These are phyloP conservation scores for Dactylellina cionopaga DNA, from an alignment of 2,329 filamentous ascomycete genomes.

Conservation along the genomic window DNA sequence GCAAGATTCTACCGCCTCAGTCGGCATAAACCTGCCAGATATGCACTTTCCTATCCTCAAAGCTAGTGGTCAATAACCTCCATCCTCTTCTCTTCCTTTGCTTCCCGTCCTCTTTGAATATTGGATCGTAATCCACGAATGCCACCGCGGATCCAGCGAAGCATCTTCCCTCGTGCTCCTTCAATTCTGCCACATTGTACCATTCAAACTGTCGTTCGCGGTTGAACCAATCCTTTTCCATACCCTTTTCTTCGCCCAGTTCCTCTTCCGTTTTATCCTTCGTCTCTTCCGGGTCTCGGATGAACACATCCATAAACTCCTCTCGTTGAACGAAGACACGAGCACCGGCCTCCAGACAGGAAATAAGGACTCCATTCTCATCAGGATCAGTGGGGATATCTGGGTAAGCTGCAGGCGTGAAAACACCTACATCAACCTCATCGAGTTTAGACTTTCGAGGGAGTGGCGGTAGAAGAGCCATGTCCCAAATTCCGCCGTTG, in stretches of 20 bases:
- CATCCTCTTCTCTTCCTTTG: conserved; percentile 53
- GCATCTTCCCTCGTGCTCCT: conserved; percentile 52
- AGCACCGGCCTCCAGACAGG: conserved; percentile 48
- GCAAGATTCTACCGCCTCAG: too few species aligned
- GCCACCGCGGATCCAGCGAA: conserved; percentile 42
- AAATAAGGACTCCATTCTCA: conserved; percentile 48
- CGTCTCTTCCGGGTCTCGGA: conserved; percentile 42
- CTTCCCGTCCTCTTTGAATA: conserved; percentile 52
- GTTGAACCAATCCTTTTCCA: conserved; percentile 54
- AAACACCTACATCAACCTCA: conserved; percentile 48
- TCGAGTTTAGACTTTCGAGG: conserved; percentile 46
- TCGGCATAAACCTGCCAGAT: conserved; percentile 55
- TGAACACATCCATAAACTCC: conserved; percentile 54
- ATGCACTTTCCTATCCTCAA: conserved; percentile 50
- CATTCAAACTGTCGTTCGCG: conserved; percentile 54
- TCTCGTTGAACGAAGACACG: conserved; percentile 53
- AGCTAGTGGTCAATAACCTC: conserved; percentile 51
- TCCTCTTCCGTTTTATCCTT: conserved; percentile 46
- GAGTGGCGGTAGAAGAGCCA: conserved; percentile 52
- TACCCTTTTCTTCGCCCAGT: conserved; percentile 46
- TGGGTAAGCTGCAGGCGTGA: conserved; percentile 39
- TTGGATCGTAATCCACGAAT: conserved; percentile 53
- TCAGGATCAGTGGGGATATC: conserved; percentile 50
- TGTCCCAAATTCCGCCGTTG: conserved; percentile 50
- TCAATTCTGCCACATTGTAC: conserved; percentile 54